Conservation (phyloP, 495 filamentous ascomycete species). For the Neurospora sp. region DNA sequence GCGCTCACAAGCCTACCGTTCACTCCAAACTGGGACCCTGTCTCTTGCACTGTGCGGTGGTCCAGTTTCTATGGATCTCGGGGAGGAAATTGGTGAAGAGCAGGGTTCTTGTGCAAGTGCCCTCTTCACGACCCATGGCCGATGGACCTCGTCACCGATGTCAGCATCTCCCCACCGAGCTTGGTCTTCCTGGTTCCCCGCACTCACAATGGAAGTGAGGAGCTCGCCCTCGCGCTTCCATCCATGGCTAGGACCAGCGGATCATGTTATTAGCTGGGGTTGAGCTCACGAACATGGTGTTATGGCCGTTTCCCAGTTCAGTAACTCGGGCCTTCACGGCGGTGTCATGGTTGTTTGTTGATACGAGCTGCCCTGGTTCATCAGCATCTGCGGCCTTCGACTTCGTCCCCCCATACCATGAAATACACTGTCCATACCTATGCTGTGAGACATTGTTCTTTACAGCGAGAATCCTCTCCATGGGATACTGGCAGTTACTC, state of each 20-base stretch:
- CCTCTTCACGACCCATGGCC: conserved; percentile 6
- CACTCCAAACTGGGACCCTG: not conserved
- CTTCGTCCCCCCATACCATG: not conserved
- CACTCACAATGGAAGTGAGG: conserved; percentile 6
- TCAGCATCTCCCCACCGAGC: conserved; percentile 17
- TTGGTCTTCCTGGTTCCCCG: conserved; percentile 10
- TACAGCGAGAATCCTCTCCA: not conserved
- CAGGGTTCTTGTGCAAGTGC: conserved; percentile 2
- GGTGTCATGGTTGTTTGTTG: not conserved
- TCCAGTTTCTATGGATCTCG: not conserved
- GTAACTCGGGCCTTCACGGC: not conserved
- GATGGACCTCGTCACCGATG: conserved; percentile 8
- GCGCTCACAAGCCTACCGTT: not conserved
- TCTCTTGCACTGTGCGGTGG: not conserved
- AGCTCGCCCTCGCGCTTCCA: not conserved
- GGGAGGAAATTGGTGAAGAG: not conserved
- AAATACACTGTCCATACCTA: not conserved
- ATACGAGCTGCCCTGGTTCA: not conserved
- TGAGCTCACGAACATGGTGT: not conserved
- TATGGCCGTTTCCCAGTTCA: not conserved
- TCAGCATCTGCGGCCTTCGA: not conserved
- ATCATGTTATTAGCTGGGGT: not conserved
- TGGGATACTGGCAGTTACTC: not conserved
- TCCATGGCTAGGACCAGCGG: not conserved
- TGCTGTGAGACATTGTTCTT: not conserved